Conservation (phyloP, 1,139 yeast genomes). For the Hanseniaspora uvarum region DNA sequence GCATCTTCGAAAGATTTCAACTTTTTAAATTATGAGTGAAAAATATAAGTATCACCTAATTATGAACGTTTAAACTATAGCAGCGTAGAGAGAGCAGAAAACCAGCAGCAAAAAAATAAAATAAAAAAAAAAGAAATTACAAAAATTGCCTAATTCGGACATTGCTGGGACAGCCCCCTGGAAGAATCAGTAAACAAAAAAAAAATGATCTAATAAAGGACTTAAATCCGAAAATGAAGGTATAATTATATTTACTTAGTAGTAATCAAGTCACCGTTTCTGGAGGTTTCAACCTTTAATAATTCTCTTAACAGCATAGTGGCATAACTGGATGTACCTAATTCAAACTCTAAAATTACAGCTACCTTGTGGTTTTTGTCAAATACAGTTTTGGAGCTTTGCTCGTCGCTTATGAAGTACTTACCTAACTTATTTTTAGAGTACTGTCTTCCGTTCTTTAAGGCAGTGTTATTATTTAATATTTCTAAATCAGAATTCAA, state of each 20-base stretch:
- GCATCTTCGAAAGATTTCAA: no score
- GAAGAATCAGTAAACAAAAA: no score
- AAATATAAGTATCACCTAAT: no score
- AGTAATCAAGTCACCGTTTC: slow-evolving; percentile 43
- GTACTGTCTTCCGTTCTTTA: slow-evolving; percentile 29
- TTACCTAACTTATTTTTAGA: slow-evolving; percentile 31
- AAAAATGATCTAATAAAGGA: background rate
- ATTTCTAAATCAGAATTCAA: slow-evolving; percentile 76
- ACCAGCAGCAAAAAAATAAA: no score
- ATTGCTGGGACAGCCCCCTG: no score
- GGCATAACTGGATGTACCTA: slow-evolving; percentile 86
- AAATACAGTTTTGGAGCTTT: slow-evolving; percentile 24
- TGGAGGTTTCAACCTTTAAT: slow-evolving; percentile 72
- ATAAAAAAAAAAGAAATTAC: slow-evolving; percentile 5
- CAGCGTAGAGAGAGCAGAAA: no score
- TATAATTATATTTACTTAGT: background rate
- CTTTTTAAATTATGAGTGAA: no score
- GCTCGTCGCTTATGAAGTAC: slow-evolving; percentile 23
- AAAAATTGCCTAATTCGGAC: slow-evolving; percentile 7
- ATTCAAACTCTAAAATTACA: slow-evolving; percentile 61
- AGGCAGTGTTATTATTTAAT: slow-evolving; percentile 37
- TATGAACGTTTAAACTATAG: background rate
- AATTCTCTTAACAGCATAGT: slow-evolving; percentile 94
- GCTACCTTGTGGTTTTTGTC: slow-evolving; percentile 53
- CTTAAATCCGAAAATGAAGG: background rate